These are phyloP conservation scores for Lodderomyces jiufengensis DNA, from an alignment of 1,139 yeast species.

Conservation along the genomic window DNA sequence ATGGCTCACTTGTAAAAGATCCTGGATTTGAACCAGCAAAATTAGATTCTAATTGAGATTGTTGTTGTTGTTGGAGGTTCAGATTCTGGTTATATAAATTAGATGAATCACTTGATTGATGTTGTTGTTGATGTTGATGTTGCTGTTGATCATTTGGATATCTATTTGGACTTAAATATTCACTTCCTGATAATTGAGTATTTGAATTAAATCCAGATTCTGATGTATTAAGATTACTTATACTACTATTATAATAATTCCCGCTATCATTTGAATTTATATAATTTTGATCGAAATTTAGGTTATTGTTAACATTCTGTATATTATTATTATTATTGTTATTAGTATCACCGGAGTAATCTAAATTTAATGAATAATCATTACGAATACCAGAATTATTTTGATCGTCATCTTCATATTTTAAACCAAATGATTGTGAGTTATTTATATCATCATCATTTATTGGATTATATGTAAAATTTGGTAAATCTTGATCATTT, in stretches of 20 bases:
- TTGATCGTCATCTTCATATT: no score
- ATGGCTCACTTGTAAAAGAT: conserved; percentile 32
- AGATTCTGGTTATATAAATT: no score
- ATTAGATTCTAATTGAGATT: conserved; percentile 1
- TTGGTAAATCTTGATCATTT: conserved; percentile 9
- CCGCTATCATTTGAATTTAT: conserved; percentile 2
- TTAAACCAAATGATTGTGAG: no score
- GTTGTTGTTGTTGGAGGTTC: not conserved
- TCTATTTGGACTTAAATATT: conserved; percentile 14
- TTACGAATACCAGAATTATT: conserved; percentile 3
- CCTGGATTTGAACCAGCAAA: conserved; percentile 12
- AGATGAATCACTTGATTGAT: no score
- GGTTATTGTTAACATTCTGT: no score
- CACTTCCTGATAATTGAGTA: conserved; percentile 10
- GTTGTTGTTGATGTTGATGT: conserved; percentile 1
- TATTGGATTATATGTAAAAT: not conserved
- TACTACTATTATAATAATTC: conserved; percentile 3
- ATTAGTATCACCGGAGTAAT: conserved; percentile 10
- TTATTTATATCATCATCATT: no score
- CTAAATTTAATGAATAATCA: conserved; percentile 15
- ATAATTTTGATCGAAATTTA: not conserved
- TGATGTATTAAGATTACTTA: conserved; percentile 4
- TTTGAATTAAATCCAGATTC: conserved; percentile 12
- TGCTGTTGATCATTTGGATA: conserved; percentile 7
- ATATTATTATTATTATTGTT: conserved; percentile 4